phyloP scores from a whole-genome alignment of 169 alveolate species.

The Toxoplasma gondii region DNA sequence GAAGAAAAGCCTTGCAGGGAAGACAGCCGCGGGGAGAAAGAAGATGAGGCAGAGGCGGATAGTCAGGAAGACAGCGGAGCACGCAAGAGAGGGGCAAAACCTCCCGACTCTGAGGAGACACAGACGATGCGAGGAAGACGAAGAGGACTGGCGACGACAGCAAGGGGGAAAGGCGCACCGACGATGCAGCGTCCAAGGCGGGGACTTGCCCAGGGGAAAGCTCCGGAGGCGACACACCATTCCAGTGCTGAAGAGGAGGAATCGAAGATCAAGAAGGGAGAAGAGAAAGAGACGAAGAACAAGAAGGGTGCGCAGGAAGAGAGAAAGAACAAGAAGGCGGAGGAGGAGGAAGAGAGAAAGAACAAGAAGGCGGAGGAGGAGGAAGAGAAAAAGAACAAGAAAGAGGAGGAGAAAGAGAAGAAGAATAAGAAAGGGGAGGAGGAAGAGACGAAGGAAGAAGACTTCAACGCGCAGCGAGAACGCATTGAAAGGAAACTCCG shows the following conservation, averaged over 20 bases:
- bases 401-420: not conserved
- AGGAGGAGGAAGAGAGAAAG: not conserved
- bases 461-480: not conserved
- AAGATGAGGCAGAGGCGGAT: not conserved
- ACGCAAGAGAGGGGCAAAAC: not conserved
- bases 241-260: no score
- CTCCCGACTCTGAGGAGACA: not conserved
- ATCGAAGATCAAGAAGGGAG: no score
- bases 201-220: no score
- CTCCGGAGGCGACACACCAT: no score
- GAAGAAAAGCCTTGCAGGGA: not conserved
- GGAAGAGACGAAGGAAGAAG: not conserved
- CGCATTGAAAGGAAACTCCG: not conserved
- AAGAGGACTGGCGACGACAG: no score
- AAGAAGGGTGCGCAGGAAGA: not conserved
- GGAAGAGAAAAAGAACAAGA: not conserved
- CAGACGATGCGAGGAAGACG: not conserved
- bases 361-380: not conserved
- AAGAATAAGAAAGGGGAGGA: not conserved
- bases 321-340: not conserved
- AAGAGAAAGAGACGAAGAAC: not conserved
- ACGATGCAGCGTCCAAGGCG: no score
- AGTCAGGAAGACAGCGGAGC: not conserved
- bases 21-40: not conserved
- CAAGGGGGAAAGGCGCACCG: no score